Percentiles rank a stretch among this genome's conserved stretches.
phyloP scores from a whole-genome alignment of 1,284 basidiomycete species.

The Sporisorium graminicola region DNA sequence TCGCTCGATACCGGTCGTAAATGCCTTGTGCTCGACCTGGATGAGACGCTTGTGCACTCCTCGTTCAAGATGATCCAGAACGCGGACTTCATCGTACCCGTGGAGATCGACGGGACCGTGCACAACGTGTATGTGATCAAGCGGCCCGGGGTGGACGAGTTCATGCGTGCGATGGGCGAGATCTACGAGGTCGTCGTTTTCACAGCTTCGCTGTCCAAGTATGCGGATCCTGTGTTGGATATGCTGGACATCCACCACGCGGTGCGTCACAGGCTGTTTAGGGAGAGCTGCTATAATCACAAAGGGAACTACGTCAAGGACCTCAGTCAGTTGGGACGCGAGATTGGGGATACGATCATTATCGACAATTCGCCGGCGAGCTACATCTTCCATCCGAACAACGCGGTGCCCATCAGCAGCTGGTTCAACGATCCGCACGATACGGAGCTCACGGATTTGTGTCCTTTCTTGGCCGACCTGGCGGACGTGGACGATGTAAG shows the following conservation, averaged over 20 bases:
- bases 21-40: constrained; percentile 89
- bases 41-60: constrained; percentile 90
- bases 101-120: constrained; percentile 97
- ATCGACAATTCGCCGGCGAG: constrained; percentile 98
- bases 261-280: constrained; percentile 94
- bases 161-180: constrained; percentile 96
- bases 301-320: constrained; percentile 99
- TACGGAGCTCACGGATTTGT: constrained; percentile 93
- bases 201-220: constrained; percentile 98
- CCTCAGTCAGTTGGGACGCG: constrained; percentile 92
- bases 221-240: constrained; percentile 97
- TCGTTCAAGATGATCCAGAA: constrained; percentile 70
- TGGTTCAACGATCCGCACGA: constrained; percentile 91
- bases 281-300: constrained; percentile 99
- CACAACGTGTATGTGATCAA: constrained; percentile 99
- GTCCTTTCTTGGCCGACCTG: constrained; percentile 92
- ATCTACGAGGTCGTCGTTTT: constrained; percentile 99
- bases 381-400: constrained; percentile 99
- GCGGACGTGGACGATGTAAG: constrained; percentile 88
- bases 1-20: constrained; percentile 84
- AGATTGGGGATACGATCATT: constrained; percentile 93
- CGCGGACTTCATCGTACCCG: constrained; percentile 97
- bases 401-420: constrained; percentile 96
- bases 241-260: constrained; percentile 92
- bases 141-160: constrained; percentile 95